Base-by-base conservation (phyloP, 2,329 filamentous ascomycete species). In the Beauveria caledonica region DNA sequence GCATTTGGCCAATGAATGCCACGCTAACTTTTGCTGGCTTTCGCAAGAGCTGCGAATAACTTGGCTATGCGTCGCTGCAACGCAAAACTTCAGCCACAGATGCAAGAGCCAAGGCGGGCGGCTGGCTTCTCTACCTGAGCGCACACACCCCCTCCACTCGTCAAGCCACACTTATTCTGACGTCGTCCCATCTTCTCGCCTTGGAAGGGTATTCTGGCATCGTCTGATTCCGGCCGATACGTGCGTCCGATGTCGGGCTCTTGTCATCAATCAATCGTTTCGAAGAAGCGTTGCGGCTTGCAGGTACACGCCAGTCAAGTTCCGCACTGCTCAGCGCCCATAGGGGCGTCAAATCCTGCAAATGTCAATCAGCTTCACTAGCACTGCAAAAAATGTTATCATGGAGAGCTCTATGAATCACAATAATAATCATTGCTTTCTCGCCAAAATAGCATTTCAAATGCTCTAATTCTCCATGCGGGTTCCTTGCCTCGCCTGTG, bases 161-260 rank as follows among this genome's bases (percentile, higher is more conserved):
- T 56, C 53, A 46, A 61, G 60, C 60, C 60, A 61, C 60, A 61
- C 21, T 48, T 51, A 29, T 23, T 33, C 44, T 29, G 44, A 61
- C 60, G 60, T 61, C 53, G 48, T 60, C 51, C 42, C 59, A 27
- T 48, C 50, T 42, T 55, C 29, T 17, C 44, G 51, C 51, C 36
- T 52, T 7, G 10, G 19, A 46, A 21, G 29, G n/a, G 13, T 21
- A 7, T 42, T 29, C 19, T 51, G 45, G 10, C 17, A 39, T 51
- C 49, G 36, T 21, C 39, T 46, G 13, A 2, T 21, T 15, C 11
- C 27, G 15, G 15, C 21, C 27, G 27, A 23, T 19, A 39, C 17
- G 40, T 21, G 27, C 49, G 9, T 39, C 25, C 25, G 13, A 25
- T 13, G 40, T 8, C 15, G 13, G n/a, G 27, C 40, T 50, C 9